Base-by-base conservation (phyloP, 176 grass and related monocot genomes). In the Raddia distichophylla region DNA sequence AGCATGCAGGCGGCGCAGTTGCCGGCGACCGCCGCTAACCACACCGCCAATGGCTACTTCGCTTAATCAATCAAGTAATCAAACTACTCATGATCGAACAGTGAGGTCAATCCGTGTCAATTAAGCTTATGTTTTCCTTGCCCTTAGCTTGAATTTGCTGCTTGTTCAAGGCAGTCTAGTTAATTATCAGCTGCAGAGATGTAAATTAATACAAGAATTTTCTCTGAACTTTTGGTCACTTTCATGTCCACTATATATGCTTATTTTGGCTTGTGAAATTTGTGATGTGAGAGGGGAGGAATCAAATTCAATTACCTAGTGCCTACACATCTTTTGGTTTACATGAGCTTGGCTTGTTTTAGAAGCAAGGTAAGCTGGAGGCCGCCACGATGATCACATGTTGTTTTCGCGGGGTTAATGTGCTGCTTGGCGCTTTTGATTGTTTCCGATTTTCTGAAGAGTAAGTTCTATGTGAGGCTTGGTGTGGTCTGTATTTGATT, bases 1-100 rank as follows among this genome's bases (percentile, higher is more conserved):
- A 87, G 75, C 81, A 69, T 87, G 16, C 76, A 90, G 69, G 67
- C 83, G 2, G 76, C 62, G 16, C 94, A 87, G 72, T 83, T 92
- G 89, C 84, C 88, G 10, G 68, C 52, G 63, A 16, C 79, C 48
- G 15, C 76, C 34, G 70, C 75, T 75, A 77, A 90, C 82, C 72
- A 49, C 66, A 32, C 32, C 49, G 35, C 77, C 14, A 80, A 66
- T 60, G 84, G 77, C 3, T 97, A 83, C 87, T 97, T 93, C 11
- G 82, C 87, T 34, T 69, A 56, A 84, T 47, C 35, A 40, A 67
- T 32, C 10, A 4, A 86, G 0, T 47, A 73, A 55, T 34, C 5
- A 12, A 32, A 40, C 37, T 40, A 40, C 37, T 58, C 65, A 62
- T 47, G 62, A 10, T 35, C 18, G 32, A 56, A 7, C 8, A 40